A percentile compares a stretch with the other conserved stretches of the same genome.
phyloP scores from a whole-genome alignment of 306 rosid genomes.

The Cucurbita pepo region DNA sequence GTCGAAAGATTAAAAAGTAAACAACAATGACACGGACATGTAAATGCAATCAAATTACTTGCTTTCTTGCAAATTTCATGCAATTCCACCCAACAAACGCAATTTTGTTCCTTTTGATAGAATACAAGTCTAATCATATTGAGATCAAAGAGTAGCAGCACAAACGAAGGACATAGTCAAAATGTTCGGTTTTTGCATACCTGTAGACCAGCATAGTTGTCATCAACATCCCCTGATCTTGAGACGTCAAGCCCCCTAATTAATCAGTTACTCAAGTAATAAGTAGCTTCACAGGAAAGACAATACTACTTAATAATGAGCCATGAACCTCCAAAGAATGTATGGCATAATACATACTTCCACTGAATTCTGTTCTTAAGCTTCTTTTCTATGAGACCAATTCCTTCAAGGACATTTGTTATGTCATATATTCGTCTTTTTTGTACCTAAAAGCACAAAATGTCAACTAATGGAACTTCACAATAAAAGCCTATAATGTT shows the following conservation, averaged over 20 bases:
- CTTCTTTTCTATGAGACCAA: conserved; percentile 96
- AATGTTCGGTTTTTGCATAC: conserved; percentile 24
- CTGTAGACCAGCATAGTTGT: conserved; percentile 68
- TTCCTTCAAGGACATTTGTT: conserved; percentile 97
- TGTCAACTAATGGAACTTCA: conserved; percentile 13
- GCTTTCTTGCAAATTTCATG: background rate
- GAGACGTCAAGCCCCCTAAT: conserved; percentile 77
- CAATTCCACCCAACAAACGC: background rate
- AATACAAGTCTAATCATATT: background rate
- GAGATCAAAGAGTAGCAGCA: background rate
- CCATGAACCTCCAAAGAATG: background rate
- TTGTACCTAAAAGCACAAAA: conserved; percentile 52
- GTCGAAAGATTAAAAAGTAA: background rate
- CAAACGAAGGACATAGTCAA: background rate
- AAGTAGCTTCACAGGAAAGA: conserved; percentile 6
- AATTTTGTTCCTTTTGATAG: background rate
- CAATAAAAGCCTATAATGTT: conserved; percentile 11
- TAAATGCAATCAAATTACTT: background rate
- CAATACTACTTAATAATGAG: conserved; percentile 8
- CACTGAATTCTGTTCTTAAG: conserved; percentile 95
- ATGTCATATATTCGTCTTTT: conserved; percentile 95
- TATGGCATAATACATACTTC: conserved; percentile 51
- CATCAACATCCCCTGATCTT: conserved; percentile 65
- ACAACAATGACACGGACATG: background rate
- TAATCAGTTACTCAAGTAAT: conserved; percentile 18